Conservation (phyloP, 2,329 filamentous ascomycete genomes). For the Epichloe scottii region DNA sequence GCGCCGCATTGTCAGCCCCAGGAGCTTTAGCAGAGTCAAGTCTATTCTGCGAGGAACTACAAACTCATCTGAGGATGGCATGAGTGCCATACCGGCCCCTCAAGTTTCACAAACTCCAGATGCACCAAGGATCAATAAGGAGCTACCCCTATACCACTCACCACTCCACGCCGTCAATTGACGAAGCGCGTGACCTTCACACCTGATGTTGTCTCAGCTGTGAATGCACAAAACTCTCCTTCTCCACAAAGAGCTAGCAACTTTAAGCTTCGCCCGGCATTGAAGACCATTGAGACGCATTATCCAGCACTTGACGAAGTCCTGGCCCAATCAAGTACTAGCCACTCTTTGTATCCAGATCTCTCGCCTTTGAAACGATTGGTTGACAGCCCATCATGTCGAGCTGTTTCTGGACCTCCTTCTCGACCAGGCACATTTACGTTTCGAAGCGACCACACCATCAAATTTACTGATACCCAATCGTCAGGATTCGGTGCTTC, state of each 20-base stretch:
- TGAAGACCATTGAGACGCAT: slow-evolving; percentile 12
- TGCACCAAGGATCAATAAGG: slow-evolving; percentile 34
- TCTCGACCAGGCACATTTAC: slow-evolving; percentile 47
- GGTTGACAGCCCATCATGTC: slow-evolving; percentile 13
- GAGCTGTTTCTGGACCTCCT: slow-evolving; percentile 17
- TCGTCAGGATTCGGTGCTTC: slow-evolving; percentile 42
- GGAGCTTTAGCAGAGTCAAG: slow-evolving; percentile 42
- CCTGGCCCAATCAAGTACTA: slow-evolving; percentile 14
- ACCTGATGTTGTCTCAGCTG: slow-evolving; percentile 46
- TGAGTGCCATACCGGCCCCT: slow-evolving; percentile 37
- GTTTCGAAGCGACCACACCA: slow-evolving; percentile 54
- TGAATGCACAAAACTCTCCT: slow-evolving; percentile 36
- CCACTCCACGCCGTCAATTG: slow-evolving; percentile 54
- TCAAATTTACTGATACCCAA: slow-evolving; percentile 39
- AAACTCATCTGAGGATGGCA: slow-evolving; percentile 22
- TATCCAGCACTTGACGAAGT: slow-evolving; percentile 19
- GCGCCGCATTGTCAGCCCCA: slow-evolving; percentile 32
- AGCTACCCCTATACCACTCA: slow-evolving; percentile 40
- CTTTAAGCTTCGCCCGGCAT: slow-evolving; percentile 27
- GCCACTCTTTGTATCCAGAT: slow-evolving; percentile 39
- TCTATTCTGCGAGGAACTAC: slow-evolving; percentile 40
- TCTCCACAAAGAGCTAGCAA: slow-evolving; percentile 41
- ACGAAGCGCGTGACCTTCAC: slow-evolving; percentile 73
- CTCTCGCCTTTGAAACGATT: slow-evolving; percentile 30
- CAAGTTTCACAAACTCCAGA: slow-evolving; percentile 34